A percentile compares a stretch with the other conserved stretches of the same genome.
These are phyloP conservation scores for Apostasia ramifera DNA, from an alignment of 106 monocot species.

Conservation along the genomic window DNA sequence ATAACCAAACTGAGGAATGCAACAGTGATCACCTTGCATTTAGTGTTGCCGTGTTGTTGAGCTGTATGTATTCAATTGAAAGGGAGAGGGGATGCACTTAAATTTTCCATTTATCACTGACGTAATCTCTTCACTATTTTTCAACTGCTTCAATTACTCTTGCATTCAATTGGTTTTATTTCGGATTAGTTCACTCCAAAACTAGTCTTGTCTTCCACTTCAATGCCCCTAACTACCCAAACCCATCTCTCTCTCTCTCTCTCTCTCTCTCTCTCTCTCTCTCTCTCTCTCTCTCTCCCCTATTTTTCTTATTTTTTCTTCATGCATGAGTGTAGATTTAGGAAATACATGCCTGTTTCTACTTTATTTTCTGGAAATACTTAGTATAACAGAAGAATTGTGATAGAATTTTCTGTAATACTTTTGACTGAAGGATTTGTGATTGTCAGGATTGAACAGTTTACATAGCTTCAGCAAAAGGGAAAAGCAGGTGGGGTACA, in stretches of 20 bases:
- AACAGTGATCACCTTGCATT: conserved; percentile 4
- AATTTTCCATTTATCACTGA: conserved; percentile 31
- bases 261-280: not conserved
- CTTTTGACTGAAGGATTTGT: conserved; percentile 15
- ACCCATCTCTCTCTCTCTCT: not conserved
- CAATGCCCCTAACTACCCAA: too few relatives aligned
- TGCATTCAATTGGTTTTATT: conserved; percentile 23
- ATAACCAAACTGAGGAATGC: not conserved
- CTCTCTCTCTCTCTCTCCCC: conserved; percentile 1
- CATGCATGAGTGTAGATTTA: not conserved
- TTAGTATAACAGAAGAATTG: not conserved
- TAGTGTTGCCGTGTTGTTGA: not conserved
- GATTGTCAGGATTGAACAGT: conserved; percentile 16
- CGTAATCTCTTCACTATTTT: conserved; percentile 13
- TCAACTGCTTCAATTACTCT: conserved; percentile 34
- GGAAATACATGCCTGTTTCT: not conserved
- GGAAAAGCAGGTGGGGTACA: conserved; percentile 1
- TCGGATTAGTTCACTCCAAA: conserved; percentile 5
- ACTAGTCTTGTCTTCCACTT: not conserved
- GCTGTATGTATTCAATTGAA: not conserved
- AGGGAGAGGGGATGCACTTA: not conserved
- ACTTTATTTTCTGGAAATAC: too few relatives aligned
- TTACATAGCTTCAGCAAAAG: conserved; percentile 14
- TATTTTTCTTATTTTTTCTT: not conserved
- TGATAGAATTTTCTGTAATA: not conserved